Conservation (phyloP, 805 yeast genomes). For the Scheffersomyces lignosus region DNA sequence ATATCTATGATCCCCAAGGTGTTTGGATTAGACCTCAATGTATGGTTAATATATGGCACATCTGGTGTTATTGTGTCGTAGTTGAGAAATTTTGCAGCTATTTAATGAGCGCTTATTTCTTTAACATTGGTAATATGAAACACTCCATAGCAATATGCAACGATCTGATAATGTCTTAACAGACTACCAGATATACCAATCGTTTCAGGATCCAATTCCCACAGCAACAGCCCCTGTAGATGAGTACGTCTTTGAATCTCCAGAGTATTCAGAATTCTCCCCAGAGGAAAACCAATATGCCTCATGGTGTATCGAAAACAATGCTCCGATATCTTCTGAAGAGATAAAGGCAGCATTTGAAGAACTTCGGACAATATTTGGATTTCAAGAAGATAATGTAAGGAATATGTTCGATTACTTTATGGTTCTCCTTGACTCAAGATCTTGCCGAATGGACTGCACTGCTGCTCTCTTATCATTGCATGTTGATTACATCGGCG, state of each 20-base stretch:
- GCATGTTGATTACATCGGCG: constrained; percentile 92
- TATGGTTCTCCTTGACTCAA: constrained; percentile 79
- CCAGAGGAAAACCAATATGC: constrained; percentile 4
- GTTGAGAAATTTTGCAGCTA: neutral
- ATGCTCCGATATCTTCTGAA: constrained; percentile 23
- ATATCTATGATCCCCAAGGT: too few species aligned
- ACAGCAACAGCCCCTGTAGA: neutral
- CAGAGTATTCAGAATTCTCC: neutral
- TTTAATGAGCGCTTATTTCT: neutral
- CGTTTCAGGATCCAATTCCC: constrained; percentile 4
- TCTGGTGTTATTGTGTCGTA: neutral
- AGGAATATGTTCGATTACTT: constrained; percentile 80
- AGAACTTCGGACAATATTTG: constrained; percentile 63
- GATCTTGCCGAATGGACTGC: constrained; percentile 78
- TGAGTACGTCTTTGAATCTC: neutral
- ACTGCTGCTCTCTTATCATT: constrained; percentile 67
- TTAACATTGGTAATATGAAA: neutral
- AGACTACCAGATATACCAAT: constrained; percentile 5
- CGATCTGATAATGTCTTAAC: neutral
- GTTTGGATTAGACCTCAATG: too few species aligned
- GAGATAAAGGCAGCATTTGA: constrained; percentile 64
- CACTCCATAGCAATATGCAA: neutral
- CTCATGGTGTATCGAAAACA: constrained; percentile 16
- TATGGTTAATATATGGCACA: too few species aligned
- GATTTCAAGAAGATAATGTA: constrained; percentile 80